Evolutionary conservation across 257 asterid genomes (phyloP), one percentile per base, ranked within the genome.

Genomic region (Leptodermis oblonga): DNA sequence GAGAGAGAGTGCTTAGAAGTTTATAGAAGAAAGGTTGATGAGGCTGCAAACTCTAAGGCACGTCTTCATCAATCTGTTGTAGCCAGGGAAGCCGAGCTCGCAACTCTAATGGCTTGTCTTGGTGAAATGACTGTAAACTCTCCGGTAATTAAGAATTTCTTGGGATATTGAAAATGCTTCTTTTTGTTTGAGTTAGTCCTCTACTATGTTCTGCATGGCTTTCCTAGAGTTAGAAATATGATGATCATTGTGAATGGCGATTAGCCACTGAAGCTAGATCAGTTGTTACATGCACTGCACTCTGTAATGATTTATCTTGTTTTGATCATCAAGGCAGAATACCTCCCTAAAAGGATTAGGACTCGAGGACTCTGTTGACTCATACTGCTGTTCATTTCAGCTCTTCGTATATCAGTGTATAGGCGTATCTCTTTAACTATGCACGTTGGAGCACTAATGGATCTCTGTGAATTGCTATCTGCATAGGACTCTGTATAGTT

Each of bases 71-170:
- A 93, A 54, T 77, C 86, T 66, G 85, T 93, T 68, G 96, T 90
- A 54, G 88, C 97, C 70, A 87, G 80, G 79, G 99, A 93, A 81
- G 97, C 99, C 36, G 99, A 93, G 83, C 81, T 91, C 55, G 89
- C 96, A 20, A 88, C 88, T 71, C 92, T 93, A 23, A 79, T 83
- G 89, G 99, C 99, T 70, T 82, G 92, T 68, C 96, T 93, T 22
- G 99, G 96, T 39, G 96, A 93, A 72, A 70, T 71, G 71, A 82
- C 78, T 73, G 72, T 72, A 54, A 84, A 74, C 65, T 87, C 85
- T 15, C 90, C 79, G 82, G 98, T 92, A 88, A 56, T 20, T 2
- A 18, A 49, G 20, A 36, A 5, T 45, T 8, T 15, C 55, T 69
- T 54, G 7, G 43, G 56, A 45, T 23, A 39, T 42, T 58, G 17